Evolutionary conservation across 1,284 basidiomycete genomes (phyloP).

Genomic region (Heterobasidion irregulare): DNA sequence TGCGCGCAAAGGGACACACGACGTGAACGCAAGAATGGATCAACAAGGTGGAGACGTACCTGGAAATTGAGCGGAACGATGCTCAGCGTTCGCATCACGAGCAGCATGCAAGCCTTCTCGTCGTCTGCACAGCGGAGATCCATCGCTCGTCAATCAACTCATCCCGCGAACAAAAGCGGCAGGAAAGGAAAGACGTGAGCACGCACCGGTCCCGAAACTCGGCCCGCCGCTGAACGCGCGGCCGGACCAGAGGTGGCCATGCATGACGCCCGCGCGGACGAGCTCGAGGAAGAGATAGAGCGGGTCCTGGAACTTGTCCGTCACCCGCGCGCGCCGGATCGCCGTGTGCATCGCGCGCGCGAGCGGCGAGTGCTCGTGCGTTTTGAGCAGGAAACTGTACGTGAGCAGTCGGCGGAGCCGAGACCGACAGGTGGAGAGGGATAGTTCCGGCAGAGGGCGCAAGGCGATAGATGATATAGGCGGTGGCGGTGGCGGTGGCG

Average conservation of each 20-base stretch:
- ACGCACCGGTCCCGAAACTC: slow-evolving; percentile 79
- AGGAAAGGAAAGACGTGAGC: slow-evolving; percentile 4
- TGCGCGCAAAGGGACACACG: slow-evolving; percentile 18
- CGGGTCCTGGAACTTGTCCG: slow-evolving; percentile 98
- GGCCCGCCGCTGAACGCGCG: slow-evolving; percentile 89
- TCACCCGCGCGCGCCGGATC: slow-evolving; percentile 70
- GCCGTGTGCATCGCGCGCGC: slow-evolving; percentile 88
- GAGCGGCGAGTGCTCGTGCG: slow-evolving; percentile 84
- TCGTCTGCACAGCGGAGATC: slow-evolving; percentile 46
- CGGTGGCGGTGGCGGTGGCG: slow-evolving; percentile 1
- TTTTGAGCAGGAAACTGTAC: slow-evolving; percentile 75
- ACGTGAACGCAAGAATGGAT: slow-evolving; percentile 3
- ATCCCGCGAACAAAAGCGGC: no score
- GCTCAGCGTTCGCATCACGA: slow-evolving; percentile 94
- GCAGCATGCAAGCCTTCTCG: slow-evolving; percentile 85
- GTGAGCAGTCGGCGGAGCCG: slow-evolving; percentile 5
- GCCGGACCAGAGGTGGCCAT: slow-evolving; percentile 88
- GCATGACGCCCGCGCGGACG: slow-evolving; percentile 90
- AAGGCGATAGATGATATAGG: slow-evolving; percentile 3
- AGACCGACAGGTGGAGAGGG: neutral
- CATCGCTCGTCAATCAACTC: slow-evolving; percentile 13
- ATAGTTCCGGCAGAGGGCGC: no score
- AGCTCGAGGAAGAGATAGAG: slow-evolving; percentile 91
- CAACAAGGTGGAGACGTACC: slow-evolving; percentile 35
- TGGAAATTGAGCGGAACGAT: slow-evolving; percentile 92